Base-by-base conservation (phyloP, 768 basidiomycete genomes). In the Agrocybe chaxingu region DNA sequence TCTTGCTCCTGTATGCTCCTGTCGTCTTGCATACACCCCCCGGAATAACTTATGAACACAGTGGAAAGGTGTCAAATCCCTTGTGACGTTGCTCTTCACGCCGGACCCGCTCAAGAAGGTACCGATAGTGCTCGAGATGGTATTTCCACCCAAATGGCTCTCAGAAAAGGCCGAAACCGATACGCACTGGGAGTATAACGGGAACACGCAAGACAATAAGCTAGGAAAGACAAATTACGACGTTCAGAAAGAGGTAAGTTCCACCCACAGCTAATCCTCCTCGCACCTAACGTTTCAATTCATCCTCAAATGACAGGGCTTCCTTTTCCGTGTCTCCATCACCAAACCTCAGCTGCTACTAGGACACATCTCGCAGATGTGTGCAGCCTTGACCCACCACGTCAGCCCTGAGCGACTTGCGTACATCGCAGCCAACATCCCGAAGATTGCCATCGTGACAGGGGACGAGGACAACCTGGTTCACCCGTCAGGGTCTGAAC, bases 341-440 rank as follows among this genome's bases (percentile, higher is more conserved):
- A 82, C 85, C 1, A 76, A 74, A 32, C 80, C 78, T 2, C 91
- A 90, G 56, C 70, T 68, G 2, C 62, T 84, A 45, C 52, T 78
- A 12, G 90, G 90, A 0, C 67, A 78, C 24, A 50, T 92, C 11
- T 89, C 85, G 8, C 92, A 93, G 63, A 82, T 87, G 80, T 72
- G 70, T 10, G 87, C 90, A 1, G 82, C 60, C 0, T 54, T 87
- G 1, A 85, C 83, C 0, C 89, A 92, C 60, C 60, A 75, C 46
- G 81, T 89, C 56, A 59, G 69, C 4, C 65, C 76, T 0, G 70
- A 71, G 0, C 73, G 77, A 4, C 71, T 87, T 13, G 65, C 66
- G 9, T 61, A 52, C 33, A 78, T 89, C 40, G 79, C 81, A 0
- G 61, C 65, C 0, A 68, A 71, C 3, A 77, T 91, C 16, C 84